Percentiles rank a stretch among this genome's conserved stretches.
These are phyloP conservation scores for Paraphoma sp. DNA, from an alignment of 2,329 filamentous ascomycete genomes.

Conservation along the genomic window DNA sequence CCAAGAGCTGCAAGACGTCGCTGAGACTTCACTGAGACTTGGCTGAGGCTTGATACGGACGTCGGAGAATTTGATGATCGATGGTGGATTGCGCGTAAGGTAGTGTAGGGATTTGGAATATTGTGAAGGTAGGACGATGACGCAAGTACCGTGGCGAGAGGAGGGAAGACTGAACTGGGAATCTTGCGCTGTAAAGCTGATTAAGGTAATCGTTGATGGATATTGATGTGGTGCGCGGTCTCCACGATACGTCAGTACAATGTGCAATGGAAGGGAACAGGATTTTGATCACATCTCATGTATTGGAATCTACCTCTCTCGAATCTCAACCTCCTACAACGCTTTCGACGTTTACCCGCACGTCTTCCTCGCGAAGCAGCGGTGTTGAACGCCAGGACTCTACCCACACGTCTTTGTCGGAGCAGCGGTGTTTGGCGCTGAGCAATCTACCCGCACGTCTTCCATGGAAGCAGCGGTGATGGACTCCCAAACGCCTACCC, in stretches of 20 bases:
- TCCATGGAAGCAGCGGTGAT: constrained; percentile 1
- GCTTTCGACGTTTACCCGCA: background rate
- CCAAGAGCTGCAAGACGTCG: constrained; percentile 22
- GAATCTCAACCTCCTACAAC: background rate
- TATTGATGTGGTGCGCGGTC: no score
- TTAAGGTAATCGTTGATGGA: background rate
- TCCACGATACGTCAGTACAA: no score
- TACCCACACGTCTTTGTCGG: background rate
- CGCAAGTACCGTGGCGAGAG: no score
- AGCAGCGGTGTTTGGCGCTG: background rate
- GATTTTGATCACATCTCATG: constrained; percentile 3
- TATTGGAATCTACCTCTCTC: constrained; percentile 7
- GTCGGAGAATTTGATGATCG: background rate
- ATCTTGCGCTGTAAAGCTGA: background rate
- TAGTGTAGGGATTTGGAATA: background rate
- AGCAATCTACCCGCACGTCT: constrained; percentile 3
- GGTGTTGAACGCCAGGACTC: background rate
- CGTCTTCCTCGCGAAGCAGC: constrained; percentile 1
- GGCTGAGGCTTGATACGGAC: constrained; percentile 18
- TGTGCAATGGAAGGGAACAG: background rate
- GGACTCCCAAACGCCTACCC: background rate
- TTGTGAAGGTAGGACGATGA: background rate
- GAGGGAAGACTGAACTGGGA: no score
- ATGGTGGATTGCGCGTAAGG: background rate
- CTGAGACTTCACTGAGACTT: constrained; percentile 32